Evolutionary conservation across 2,329 filamentous ascomycete genomes (phyloP).

Genomic region (Chaetoscypha palmicola): DNA sequence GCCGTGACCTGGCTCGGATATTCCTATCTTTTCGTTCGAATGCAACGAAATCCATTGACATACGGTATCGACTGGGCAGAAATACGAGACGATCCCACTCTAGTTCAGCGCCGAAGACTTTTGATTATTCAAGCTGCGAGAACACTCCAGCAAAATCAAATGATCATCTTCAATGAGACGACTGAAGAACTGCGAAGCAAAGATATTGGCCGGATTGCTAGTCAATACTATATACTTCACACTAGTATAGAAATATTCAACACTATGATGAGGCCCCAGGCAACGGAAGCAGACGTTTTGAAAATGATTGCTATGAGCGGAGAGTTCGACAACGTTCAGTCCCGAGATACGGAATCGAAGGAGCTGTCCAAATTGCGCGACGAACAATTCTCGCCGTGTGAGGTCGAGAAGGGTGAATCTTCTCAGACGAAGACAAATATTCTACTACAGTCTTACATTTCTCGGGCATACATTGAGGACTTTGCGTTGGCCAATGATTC

Average conservation of each 20-base stretch:
- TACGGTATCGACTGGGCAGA: slow-evolving; percentile 97
- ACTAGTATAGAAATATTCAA: slow-evolving; percentile 96
- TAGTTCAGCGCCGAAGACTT: slow-evolving; percentile 79
- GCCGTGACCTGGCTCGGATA: slow-evolving; percentile 97
- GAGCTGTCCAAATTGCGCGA: slow-evolving; percentile 72
- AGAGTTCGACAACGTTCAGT: slow-evolving; percentile 96
- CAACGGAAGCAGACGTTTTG: slow-evolving; percentile 85
- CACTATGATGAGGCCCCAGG: slow-evolving; percentile 77
- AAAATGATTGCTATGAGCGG: slow-evolving; percentile 97
- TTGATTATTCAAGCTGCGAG: slow-evolving; percentile 83
- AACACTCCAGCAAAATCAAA: slow-evolving; percentile 85
- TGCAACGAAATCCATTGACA: slow-evolving; percentile 82
- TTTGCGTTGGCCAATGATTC: slow-evolving; percentile 90
- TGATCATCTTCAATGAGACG: slow-evolving; percentile 96
- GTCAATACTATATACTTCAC: slow-evolving; percentile 93
- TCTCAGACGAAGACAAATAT: slow-evolving; percentile 94
- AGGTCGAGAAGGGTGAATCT: slow-evolving; percentile 62
- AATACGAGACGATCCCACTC: slow-evolving; percentile 75
- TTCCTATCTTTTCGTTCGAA: slow-evolving; percentile 93
- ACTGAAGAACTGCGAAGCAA: slow-evolving; percentile 92
- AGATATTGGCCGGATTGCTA: slow-evolving; percentile 92
- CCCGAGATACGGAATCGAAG: slow-evolving; percentile 80
- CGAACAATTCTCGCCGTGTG: slow-evolving; percentile 58
- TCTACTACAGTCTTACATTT: slow-evolving; percentile 88
- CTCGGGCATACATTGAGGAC: slow-evolving; percentile 77